Evolutionary conservation across 306 rosid species (phyloP).

Genomic region (Dalbergia cochinchinensis): DNA sequence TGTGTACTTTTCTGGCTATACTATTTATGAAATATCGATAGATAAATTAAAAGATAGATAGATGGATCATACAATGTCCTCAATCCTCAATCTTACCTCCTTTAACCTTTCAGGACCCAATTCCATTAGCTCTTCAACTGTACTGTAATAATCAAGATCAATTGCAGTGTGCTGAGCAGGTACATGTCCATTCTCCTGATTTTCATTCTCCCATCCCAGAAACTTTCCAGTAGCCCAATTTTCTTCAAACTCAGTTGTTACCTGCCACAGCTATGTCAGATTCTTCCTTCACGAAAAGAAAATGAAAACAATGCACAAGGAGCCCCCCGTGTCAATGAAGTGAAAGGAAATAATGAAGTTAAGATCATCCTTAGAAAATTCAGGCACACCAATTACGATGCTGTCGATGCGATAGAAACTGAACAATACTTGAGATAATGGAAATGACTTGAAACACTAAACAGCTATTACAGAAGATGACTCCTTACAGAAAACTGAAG

Average conservation of each 20-base stretch:
- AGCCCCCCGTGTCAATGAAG: background rate
- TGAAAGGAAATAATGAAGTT: background rate
- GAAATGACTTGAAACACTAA: slow-evolving; percentile 8
- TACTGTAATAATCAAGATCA: slow-evolving; percentile 91
- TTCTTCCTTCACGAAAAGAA: background rate
- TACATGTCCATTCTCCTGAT: slow-evolving; percentile 72
- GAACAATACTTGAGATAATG: background rate
- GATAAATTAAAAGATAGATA: background rate
- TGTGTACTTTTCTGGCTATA: background rate
- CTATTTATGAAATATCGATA: background rate
- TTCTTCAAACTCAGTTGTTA: slow-evolving; percentile 81
- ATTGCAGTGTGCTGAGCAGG: slow-evolving; percentile 61
- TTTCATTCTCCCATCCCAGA: slow-evolving; percentile 77
- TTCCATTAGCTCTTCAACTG: slow-evolving; percentile 87
- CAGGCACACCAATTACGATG: background rate
- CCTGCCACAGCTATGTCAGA: slow-evolving; percentile 61
- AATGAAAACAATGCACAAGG: slow-evolving; percentile 16
- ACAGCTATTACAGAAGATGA: slow-evolving; percentile 4
- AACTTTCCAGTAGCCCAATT: slow-evolving; percentile 73
- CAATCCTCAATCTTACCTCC: slow-evolving; percentile 64
- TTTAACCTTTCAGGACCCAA: slow-evolving; percentile 92
- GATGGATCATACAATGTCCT: background rate
- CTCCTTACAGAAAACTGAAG: slow-evolving; percentile 12
- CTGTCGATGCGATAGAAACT: background rate
- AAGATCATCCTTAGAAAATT: background rate